Evolutionary conservation across 306 rosid genomes (phyloP).

Genomic region (Vicia sativa): DNA sequence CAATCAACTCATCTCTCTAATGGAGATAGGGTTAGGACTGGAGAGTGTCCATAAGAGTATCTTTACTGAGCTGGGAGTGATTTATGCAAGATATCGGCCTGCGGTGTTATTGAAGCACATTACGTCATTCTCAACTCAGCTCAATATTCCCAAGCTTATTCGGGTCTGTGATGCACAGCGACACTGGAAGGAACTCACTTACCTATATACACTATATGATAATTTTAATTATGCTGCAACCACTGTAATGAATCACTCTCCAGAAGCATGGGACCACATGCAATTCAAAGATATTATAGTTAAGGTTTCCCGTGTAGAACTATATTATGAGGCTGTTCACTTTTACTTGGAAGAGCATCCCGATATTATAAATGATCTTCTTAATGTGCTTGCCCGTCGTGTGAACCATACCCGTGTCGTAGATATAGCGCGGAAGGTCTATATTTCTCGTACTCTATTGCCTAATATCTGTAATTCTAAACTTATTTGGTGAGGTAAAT

Average conservation of each 20-base stretch:
- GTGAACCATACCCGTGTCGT: slow-evolving; percentile 86
- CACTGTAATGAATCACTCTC: slow-evolving; percentile 86
- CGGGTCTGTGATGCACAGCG: slow-evolving; percentile 88
- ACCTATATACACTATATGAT: slow-evolving; percentile 71
- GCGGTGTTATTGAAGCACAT: slow-evolving; percentile 86
- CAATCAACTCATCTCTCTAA: slow-evolving; percentile 79
- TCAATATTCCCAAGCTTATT: slow-evolving; percentile 87
- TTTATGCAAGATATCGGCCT: slow-evolving; percentile 81
- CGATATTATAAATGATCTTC: slow-evolving; percentile 78
- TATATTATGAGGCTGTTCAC: slow-evolving; percentile 82
- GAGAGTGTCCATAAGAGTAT: slow-evolving; percentile 91
- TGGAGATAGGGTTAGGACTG: slow-evolving; percentile 87
- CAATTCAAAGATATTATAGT: slow-evolving; percentile 79
- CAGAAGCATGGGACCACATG: slow-evolving; percentile 95
- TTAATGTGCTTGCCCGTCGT: slow-evolving; percentile 78
- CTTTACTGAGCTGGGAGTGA: slow-evolving; percentile 90
- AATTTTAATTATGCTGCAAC: slow-evolving; percentile 90
- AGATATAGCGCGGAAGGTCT: slow-evolving; percentile 85
- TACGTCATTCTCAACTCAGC: slow-evolving; percentile 76
- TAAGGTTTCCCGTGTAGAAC: slow-evolving; percentile 81
- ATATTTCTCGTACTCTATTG: background rate
- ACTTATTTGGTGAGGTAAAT: slow-evolving; percentile 4
- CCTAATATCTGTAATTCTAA: background rate
- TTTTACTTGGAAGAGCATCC: slow-evolving; percentile 93
- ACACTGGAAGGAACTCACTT: slow-evolving; percentile 83